phyloP scores from a whole-genome alignment of 2,329 filamentous ascomycete genomes.

The Zasmidium angulare region DNA sequence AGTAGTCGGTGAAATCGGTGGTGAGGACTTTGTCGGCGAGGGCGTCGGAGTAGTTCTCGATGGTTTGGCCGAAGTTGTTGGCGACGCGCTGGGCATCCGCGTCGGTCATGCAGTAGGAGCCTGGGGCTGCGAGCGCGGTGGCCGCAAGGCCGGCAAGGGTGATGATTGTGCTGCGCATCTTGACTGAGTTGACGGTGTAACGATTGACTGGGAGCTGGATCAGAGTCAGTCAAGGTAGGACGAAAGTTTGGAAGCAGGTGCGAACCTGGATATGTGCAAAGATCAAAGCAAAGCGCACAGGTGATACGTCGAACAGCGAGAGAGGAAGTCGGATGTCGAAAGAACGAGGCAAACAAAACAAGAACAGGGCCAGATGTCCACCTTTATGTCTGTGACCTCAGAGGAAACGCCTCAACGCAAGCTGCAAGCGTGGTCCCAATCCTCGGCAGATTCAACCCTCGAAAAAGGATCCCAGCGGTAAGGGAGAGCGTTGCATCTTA shows the following conservation, averaged over 20 bases:
- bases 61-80: slow-evolving; percentile 32
- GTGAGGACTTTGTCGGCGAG: slow-evolving; percentile 25
- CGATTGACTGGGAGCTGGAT: neutral
- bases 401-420: too few relatives aligned
- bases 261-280: neutral
- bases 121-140: neutral
- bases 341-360: too few relatives aligned
- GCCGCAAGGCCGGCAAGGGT: slow-evolving; percentile 5
- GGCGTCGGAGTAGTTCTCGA: slow-evolving; percentile 31
- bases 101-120: slow-evolving; percentile 28
- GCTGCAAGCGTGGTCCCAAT: too few relatives aligned
- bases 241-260: neutral
- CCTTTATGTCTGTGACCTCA: too few relatives aligned
- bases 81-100: slow-evolving; percentile 26
- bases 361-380: too few relatives aligned
- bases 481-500: too few relatives aligned
- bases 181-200: neutral
- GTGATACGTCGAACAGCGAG: too few relatives aligned
- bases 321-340: too few relatives aligned
- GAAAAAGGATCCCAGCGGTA: too few relatives aligned
- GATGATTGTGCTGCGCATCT: slow-evolving; percentile 9
- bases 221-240: neutral
- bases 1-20: slow-evolving; percentile 31
- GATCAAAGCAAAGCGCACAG: too few relatives aligned
- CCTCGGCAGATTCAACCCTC: too few relatives aligned